Base-by-base conservation (phyloP, 805 yeast species). In the Kuraishia ogatae region DNA sequence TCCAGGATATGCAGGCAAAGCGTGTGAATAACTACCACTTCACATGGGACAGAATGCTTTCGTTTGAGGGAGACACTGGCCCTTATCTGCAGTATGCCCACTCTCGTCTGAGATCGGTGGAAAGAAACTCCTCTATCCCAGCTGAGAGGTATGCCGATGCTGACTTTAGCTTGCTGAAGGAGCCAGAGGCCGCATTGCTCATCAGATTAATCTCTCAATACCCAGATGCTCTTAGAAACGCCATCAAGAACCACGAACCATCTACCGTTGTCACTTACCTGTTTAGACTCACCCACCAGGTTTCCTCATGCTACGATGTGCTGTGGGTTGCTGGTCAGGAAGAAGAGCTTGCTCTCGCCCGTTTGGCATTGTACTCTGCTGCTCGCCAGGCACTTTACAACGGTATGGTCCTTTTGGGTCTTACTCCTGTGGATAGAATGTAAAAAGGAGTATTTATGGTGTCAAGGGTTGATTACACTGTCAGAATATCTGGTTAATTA, bases 351-450 rank as follows among this genome's bases (percentile, higher is more conserved):
- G 93, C 97, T 54, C 70, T 79, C 56, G 97, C 98, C 29, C 87
- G 98, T 74, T 78, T 93, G 71, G 97, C 98, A 2, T 80, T 94
- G 60, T 94, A 92, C 71, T 78, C 86, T 54, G 78, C 97, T 60
- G 97, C 97, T 53, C 84, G 92, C 73, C 96, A 87, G 74, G 96
- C 90, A 13, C 77, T 94, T 62, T 77, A 77, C 73, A 92, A 91
- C 66, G 99, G 97, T 76, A 84, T 94, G 91, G 76, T 76, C 50
- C 75, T 94, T 66, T 76, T 94, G 66, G 97, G 97, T 56, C 79
- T 94, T 68, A 91, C 97, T 50, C 98, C 99, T n/a, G 98, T 94
- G 59, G 97, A 93, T 65, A 86, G 98, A 82, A 93, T 93, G 98
- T 93, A 78, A 73, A 43, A 15, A 20, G 52, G 7, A 49, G 78